phyloP scores from a whole-genome alignment of 805 yeast genomes.

The Starmerella bacillaris region DNA sequence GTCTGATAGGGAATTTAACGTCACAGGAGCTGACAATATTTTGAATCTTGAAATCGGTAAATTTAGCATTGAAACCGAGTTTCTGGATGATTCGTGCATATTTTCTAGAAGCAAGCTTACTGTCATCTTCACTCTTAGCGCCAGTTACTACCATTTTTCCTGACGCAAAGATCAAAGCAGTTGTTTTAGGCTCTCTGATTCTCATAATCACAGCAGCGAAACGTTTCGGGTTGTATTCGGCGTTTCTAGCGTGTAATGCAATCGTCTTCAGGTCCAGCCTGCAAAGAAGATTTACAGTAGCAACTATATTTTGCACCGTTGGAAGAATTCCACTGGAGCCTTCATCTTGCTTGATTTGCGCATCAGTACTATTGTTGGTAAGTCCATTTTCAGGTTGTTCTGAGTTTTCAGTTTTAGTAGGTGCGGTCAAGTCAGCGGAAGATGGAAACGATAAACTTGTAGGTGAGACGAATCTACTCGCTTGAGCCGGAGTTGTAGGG shows the following conservation, averaged over 20 bases:
- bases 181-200: constrained; percentile 95
- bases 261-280: constrained; percentile 90
- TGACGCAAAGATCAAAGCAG: constrained; percentile 92
- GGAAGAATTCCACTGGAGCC: constrained; percentile 93
- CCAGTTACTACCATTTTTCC: constrained; percentile 99
- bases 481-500: constrained; percentile 64
- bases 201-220: constrained; percentile 99
- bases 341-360: constrained; percentile 27
- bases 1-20: constrained; percentile 90
- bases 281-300: constrained; percentile 92
- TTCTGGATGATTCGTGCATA: constrained; percentile 96
- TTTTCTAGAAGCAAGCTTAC: constrained; percentile 93
- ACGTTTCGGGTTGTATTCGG: constrained; percentile 91
- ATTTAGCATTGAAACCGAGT: constrained; percentile 92
- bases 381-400: constrained; percentile 11
- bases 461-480: constrained; percentile 52
- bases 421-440: constrained; percentile 1
- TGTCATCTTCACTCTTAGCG: constrained; percentile 96
- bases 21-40: constrained; percentile 98
- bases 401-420: constrained; percentile 13
- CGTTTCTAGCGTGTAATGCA: constrained; percentile 96
- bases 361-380: constrained; percentile 2
- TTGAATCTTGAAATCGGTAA: constrained; percentile 94
- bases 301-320: constrained; percentile 78
- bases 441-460: constrained; percentile 43